These are phyloP conservation scores for Trichoderma erinaceum DNA, from an alignment of 495 filamentous ascomycete species.

Conservation along the genomic window DNA sequence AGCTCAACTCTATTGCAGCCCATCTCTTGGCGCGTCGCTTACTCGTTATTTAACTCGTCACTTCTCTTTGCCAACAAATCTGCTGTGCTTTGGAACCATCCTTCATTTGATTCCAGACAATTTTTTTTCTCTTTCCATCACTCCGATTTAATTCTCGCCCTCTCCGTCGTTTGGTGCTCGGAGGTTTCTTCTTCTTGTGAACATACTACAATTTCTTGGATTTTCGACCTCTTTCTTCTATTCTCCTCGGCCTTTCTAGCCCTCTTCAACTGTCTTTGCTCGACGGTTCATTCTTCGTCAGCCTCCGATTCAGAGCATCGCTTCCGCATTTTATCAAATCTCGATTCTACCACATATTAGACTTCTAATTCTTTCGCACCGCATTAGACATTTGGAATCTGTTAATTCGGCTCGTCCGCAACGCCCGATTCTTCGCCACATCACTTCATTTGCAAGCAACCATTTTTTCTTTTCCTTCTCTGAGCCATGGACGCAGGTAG, in stretches of 20 bases:
- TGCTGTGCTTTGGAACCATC: neutral
- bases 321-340: slow-evolving; percentile 15
- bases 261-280: slow-evolving; percentile 17
- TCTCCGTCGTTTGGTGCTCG: neutral
- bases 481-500: slow-evolving; percentile 96
- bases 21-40: neutral
- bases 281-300: slow-evolving; percentile 16
- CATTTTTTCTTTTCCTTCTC: slow-evolving; percentile 18
- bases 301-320: slow-evolving; percentile 3
- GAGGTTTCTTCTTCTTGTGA: slow-evolving; percentile 10
- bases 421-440: slow-evolving; percentile 17
- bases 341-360: neutral
- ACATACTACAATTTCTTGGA: slow-evolving; percentile 15
- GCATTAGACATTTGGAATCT: neutral
- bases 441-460: slow-evolving; percentile 20
- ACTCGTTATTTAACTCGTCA: neutral
- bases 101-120: neutral
- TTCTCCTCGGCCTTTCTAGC: neutral
- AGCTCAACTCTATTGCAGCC: neutral
- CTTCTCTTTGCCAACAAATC: neutral
- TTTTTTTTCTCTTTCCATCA: neutral
- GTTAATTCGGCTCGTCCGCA: neutral
- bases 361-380: slow-evolving; percentile 9
- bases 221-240: neutral
- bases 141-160: neutral